phyloP scores from a whole-genome alignment of 441 rosid genomes.

The Brassica hybrid region DNA sequence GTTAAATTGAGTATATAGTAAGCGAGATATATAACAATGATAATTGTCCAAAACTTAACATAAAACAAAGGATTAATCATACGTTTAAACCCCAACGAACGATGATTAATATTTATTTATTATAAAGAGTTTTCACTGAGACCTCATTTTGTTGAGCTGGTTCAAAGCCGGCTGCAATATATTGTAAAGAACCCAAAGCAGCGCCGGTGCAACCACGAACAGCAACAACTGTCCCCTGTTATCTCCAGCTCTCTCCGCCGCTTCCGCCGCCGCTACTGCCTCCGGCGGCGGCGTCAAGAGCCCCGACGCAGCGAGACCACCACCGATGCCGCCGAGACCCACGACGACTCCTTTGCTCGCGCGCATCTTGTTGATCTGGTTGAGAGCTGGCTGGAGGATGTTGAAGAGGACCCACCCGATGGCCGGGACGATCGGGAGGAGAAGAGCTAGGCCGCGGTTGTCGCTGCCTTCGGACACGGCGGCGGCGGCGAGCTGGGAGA shows the following conservation, averaged over 20 bases:
- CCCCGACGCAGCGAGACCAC: conserved; percentile 67
- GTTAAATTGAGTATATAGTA: background rate
- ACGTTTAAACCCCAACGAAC: conserved; percentile 31
- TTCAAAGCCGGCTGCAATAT: conserved; percentile 70
- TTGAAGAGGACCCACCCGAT: conserved; percentile 92
- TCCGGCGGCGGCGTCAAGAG: conserved; percentile 50
- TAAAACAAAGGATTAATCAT: conserved; percentile 35
- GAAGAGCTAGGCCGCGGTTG: conserved; percentile 82
- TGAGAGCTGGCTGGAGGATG: conserved; percentile 90
- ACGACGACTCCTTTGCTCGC: conserved; percentile 62
- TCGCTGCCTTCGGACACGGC: conserved; percentile 76
- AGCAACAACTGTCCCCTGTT: conserved; percentile 67
- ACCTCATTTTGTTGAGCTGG: conserved; percentile 65
- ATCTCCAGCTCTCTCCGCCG: conserved; percentile 56
- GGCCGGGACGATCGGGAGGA: conserved; percentile 84
- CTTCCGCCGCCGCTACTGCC: conserved; percentile 54
- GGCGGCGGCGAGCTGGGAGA: conserved; percentile 72
- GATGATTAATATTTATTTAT: conserved; percentile 21
- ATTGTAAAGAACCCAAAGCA: conserved; percentile 64
- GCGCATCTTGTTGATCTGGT: conserved; percentile 82
- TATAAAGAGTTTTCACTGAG: conserved; percentile 26
- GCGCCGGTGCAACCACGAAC: conserved; percentile 58
- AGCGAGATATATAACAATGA: background rate
- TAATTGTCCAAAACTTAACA: conserved; percentile 33
- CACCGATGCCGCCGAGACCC: conserved; percentile 84